Base-by-base conservation (phyloP, 768 basidiomycete species). In the Suillus tomentosus region DNA sequence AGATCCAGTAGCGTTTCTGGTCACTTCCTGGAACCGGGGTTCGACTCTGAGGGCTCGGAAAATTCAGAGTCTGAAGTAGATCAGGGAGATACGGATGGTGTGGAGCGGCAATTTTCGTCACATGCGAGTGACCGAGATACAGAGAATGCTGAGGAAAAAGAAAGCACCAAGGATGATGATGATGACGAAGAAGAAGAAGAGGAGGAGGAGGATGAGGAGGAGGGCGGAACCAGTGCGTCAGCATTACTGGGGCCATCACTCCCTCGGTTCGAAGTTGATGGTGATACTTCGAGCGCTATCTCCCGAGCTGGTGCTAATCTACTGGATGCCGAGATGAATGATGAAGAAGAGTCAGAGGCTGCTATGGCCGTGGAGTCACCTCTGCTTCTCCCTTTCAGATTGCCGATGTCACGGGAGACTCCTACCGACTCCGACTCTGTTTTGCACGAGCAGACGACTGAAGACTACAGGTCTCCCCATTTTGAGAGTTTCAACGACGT, bases 1-100 rank as follows among this genome's bases (percentile, higher is more conserved):
- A 83, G 87, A 17, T 88, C 88, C 2, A 82, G 79, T 50, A 88
- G 85, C 43, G 70, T 79, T 51, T 82, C 79, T 0, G 76, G 69
- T n/a, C 31, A 57, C 11, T 43, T 65, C 24, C 62, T 65, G 5
- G 72, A 68, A 15, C 68, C 72, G 65, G 76, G 69, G 2, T 70
- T 50, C 3, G 67, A 50, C 31, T 67, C 71, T 24, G 69, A 6
- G 4, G 70, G 69, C 37, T 70, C 64, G 5, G 67, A 65, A 59
- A 73, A 76, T 37, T 74, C 80, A 10, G 72, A 78, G 55, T 58
- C 55, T n/a, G 65, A 61, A 48, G 22, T 19, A 15, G 55, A 58
- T 7, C 63, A 64, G 17, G 64, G 14, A 47, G 62, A 63, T 58
- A 51, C 27, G 2, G 63, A 75, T 34, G 64, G 64, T 14, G 42